Evolutionary conservation across 225 moss, liverwort and hornwort genomes (phyloP).

Genomic region (Marchantia polymorpha): DNA sequence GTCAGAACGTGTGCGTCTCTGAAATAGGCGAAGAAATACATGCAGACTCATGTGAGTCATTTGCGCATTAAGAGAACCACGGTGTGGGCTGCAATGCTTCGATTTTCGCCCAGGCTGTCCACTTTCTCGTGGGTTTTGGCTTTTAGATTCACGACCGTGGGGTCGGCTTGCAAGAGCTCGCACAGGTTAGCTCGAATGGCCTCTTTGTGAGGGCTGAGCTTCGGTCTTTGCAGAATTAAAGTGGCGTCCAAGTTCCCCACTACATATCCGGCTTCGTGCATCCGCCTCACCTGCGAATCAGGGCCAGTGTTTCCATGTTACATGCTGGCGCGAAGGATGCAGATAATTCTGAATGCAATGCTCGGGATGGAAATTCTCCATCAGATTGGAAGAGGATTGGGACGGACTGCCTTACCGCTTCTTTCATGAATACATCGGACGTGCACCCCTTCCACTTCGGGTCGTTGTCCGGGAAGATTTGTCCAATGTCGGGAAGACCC

Average conservation of each 20-base stretch:
- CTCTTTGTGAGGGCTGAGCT: slow-evolving; percentile 89
- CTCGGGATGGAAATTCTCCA: background rate
- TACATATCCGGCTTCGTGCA: slow-evolving; percentile 85
- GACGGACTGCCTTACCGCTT: slow-evolving; percentile 64
- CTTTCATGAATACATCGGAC: slow-evolving; percentile 83
- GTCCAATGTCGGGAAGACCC: slow-evolving; percentile 93
- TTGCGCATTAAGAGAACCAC: slow-evolving; percentile 84
- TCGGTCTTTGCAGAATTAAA: slow-evolving; percentile 85
- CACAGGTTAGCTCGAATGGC: slow-evolving; percentile 78
- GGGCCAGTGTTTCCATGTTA: background rate
- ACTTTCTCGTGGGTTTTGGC: slow-evolving; percentile 98
- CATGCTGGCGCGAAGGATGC: background rate
- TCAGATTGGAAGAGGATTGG: background rate
- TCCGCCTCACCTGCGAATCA: slow-evolving; percentile 63
- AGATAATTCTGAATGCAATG: background rate
- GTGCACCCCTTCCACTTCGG: slow-evolving; percentile 92
- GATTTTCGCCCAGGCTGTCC: slow-evolving; percentile 88
- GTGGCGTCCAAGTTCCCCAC: slow-evolving; percentile 94
- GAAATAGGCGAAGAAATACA: no score
- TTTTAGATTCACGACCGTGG: slow-evolving; percentile 76
- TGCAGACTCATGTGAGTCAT: slow-evolving; percentile 9
- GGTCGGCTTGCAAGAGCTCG: slow-evolving; percentile 70
- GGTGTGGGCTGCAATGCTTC: slow-evolving; percentile 90
- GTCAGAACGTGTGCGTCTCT: no score
- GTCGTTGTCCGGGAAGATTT: slow-evolving; percentile 92